phyloP scores from a whole-genome alignment of 2,329 filamentous ascomycete species.

The Trichoderma afroharzianum region DNA sequence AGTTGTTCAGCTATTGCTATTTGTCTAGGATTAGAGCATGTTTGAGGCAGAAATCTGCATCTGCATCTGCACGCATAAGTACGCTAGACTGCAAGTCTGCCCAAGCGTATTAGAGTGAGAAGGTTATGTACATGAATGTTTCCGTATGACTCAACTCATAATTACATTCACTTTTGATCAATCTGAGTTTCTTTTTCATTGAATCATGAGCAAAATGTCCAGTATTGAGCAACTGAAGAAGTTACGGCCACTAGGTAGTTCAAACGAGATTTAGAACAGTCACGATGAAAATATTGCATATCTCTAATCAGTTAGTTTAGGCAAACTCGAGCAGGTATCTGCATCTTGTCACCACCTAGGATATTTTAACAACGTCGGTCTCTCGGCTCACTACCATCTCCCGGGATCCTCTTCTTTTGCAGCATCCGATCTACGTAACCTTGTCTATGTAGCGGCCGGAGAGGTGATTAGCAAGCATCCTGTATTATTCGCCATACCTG shows the following conservation, averaged over 20 bases:
- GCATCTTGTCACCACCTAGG: constrained; percentile 39
- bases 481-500: background rate
- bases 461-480: background rate
- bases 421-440: background rate
- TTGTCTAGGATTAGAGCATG: constrained; percentile 9
- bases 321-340: constrained; percentile 42
- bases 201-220: background rate
- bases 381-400: constrained; percentile 36
- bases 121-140: background rate
- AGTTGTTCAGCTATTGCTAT: background rate
- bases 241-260: background rate
- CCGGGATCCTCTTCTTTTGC: background rate
- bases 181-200: background rate
- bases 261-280: background rate
- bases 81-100: background rate
- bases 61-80: background rate
- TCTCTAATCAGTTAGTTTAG: constrained; percentile 24
- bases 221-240: background rate
- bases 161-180: background rate
- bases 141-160: background rate
- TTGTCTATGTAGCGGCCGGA: background rate
- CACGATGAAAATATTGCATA: background rate
- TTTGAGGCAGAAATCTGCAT: constrained; percentile 6
- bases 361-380: constrained; percentile 42
- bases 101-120: background rate